Percentiles rank a stretch among this genome's conserved stretches.
Conservation (phyloP, 2,329 filamentous ascomycete genomes). For the Scytalidium sp. region DNA sequence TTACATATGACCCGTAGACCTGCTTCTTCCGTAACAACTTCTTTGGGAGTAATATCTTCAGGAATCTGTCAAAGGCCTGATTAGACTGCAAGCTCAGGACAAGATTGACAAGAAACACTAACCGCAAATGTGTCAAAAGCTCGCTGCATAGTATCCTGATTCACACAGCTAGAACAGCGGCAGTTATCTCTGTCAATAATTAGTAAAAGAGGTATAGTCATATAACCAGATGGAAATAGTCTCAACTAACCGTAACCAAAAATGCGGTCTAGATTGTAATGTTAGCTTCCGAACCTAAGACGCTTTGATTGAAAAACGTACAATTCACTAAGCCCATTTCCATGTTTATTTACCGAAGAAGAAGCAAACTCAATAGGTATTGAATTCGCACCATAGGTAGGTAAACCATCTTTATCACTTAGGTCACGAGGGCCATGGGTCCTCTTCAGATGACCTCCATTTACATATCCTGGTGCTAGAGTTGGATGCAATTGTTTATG, state of each 20-base stretch:
- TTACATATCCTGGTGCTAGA: background rate
- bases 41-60: constrained; percentile 31
- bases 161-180: constrained; percentile 63
- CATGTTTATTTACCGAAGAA: background rate
- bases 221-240: background rate
- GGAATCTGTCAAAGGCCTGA: constrained; percentile 51
- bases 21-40: constrained; percentile 29
- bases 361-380: background rate
- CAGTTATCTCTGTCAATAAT: constrained; percentile 59
- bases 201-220: constrained; percentile 5
- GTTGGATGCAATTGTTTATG: background rate
- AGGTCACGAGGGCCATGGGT: background rate
- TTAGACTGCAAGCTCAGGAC: no score
- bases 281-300: background rate
- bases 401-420: background rate
- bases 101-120: constrained; percentile 17
- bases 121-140: constrained; percentile 67
- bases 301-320: background rate
- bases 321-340: background rate
- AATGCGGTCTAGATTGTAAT: constrained; percentile 31
- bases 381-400: background rate
- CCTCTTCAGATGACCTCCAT: background rate
- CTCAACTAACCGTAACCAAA: constrained; percentile 34
- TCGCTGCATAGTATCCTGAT: constrained; percentile 68
- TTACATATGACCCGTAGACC: constrained; percentile 50